Percentiles rank a stretch among this genome's conserved stretches.
These are phyloP conservation scores for Fraxinus americana DNA, from an alignment of 257 asterid genomes.

Conservation along the genomic window DNA sequence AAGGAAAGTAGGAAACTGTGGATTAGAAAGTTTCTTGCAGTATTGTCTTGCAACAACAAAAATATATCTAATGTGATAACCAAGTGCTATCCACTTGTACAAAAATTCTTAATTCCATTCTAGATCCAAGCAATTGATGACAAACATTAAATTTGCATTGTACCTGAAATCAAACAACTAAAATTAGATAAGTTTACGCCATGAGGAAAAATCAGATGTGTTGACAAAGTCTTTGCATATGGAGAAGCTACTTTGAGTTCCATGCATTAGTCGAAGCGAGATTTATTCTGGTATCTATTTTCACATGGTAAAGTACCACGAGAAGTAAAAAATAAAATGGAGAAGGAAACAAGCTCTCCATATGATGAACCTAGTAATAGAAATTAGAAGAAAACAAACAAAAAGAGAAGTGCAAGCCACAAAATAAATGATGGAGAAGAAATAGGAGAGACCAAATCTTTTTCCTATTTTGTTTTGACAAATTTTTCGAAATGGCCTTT, in stretches of 20 bases:
- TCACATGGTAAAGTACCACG: not conserved
- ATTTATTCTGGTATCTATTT: not conserved
- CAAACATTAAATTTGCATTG: not conserved
- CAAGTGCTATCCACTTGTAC: not conserved
- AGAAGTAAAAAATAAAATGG: not conserved
- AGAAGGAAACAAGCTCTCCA: not conserved
- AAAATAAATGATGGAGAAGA: not conserved
- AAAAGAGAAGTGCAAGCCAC: not conserved
- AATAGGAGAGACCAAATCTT: not conserved
- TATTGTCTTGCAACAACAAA: not conserved
- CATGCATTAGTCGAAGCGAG: not conserved
- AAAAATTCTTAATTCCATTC: not conserved
- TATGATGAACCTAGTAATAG: not conserved
- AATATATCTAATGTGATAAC: not conserved
- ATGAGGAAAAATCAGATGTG: not conserved
- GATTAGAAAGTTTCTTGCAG: not conserved
- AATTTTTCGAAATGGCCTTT: too few species aligned
- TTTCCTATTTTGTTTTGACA: too few species aligned
- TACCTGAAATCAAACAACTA: not conserved
- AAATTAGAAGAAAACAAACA: not conserved
- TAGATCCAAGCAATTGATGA: not conserved
- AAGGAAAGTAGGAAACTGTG: not conserved
- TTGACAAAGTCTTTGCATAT: not conserved
- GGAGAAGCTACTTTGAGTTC: not conserved
- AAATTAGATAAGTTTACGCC: not conserved